These are phyloP conservation scores for Drechmeria coniospora DNA, from an alignment of 2,329 filamentous ascomycete genomes.

Conservation along the genomic window DNA sequence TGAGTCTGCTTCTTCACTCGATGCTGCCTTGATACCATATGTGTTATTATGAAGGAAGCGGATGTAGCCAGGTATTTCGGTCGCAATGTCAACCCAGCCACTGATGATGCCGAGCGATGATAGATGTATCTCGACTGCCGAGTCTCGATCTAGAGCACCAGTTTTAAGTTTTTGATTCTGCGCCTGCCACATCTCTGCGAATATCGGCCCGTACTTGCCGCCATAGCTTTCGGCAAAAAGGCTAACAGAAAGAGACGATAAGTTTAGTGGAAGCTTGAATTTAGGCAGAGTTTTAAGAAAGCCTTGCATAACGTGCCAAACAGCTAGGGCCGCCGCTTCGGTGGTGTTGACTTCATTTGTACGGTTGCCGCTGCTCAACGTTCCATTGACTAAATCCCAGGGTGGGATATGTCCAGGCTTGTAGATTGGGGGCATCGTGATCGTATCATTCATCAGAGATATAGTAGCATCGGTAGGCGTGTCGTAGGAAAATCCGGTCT, in stretches of 20 bases:
- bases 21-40: slow-evolving; percentile 45
- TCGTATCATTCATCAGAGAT: slow-evolving; percentile 25
- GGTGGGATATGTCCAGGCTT: slow-evolving; percentile 7
- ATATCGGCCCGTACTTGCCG: slow-evolving; percentile 53
- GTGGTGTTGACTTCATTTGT: slow-evolving; percentile 38
- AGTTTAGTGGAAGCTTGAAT: slow-evolving; percentile 34
- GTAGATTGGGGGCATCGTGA: slow-evolving; percentile 12
- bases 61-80: slow-evolving; percentile 43
- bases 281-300: slow-evolving; percentile 44
- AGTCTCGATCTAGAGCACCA: slow-evolving; percentile 30
- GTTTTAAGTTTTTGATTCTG: slow-evolving; percentile 50
- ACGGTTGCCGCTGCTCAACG: slow-evolving; percentile 41
- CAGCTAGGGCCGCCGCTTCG: slow-evolving; percentile 36
- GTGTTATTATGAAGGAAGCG: slow-evolving; percentile 47
- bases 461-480: slow-evolving; percentile 44
- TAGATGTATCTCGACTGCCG: slow-evolving; percentile 43
- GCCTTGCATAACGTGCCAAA: slow-evolving; percentile 51
- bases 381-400: slow-evolving; percentile 41
- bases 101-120: slow-evolving; percentile 55
- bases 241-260: slow-evolving; percentile 40
- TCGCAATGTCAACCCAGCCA: slow-evolving; percentile 49
- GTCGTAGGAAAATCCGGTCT: slow-evolving; percentile 57
- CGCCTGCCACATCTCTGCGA: slow-evolving; percentile 40
- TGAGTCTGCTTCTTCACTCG: slow-evolving; percentile 34
- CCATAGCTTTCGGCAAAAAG: slow-evolving; percentile 57